A percentile compares a stretch with the other conserved stretches of the same genome.
Evolutionary conservation across 2,329 filamentous ascomycete species (phyloP).

Genomic region (Aaosphaeria arxii): DNA sequence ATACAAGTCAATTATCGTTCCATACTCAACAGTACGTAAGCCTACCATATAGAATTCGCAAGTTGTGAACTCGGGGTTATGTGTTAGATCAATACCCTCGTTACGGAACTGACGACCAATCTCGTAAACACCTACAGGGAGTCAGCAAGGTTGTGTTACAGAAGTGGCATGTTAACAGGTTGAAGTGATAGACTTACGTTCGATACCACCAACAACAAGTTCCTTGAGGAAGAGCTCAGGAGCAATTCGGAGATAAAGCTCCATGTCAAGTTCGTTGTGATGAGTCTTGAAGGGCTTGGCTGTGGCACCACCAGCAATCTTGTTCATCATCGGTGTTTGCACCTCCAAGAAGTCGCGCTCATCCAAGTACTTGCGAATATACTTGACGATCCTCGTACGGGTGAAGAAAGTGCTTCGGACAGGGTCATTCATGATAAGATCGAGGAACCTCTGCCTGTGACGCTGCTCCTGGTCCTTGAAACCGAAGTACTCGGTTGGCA

Average conservation of each 20-base stretch:
- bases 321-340: constrained; percentile 93
- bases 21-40: too few species aligned
- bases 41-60: constrained; percentile 83
- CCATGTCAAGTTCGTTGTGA: constrained; percentile 93
- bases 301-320: constrained; percentile 91
- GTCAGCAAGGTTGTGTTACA: too few species aligned
- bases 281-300: constrained; percentile 93
- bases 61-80: constrained; percentile 98
- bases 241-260: constrained; percentile 91
- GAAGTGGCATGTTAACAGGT: too few species aligned
- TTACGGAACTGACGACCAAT: constrained; percentile 95
- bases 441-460: constrained; percentile 89
- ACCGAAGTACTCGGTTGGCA: constrained; percentile 75
- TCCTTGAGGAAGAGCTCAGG: constrained; percentile 97
- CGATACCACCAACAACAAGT: constrained; percentile 87
- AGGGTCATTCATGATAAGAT: constrained; percentile 93
- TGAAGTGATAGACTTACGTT: constrained; percentile 48
- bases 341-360: constrained; percentile 87
- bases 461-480: constrained; percentile 95
- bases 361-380: constrained; percentile 86
- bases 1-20: too few species aligned
- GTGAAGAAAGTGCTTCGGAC: constrained; percentile 81
- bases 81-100: constrained; percentile 85
- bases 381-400: constrained; percentile 82
- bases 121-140: constrained; percentile 67